A percentile compares a stretch with the other conserved stretches of the same genome.
phyloP scores from a whole-genome alignment of 768 basidiomycete species.

The Trametes punicea region DNA sequence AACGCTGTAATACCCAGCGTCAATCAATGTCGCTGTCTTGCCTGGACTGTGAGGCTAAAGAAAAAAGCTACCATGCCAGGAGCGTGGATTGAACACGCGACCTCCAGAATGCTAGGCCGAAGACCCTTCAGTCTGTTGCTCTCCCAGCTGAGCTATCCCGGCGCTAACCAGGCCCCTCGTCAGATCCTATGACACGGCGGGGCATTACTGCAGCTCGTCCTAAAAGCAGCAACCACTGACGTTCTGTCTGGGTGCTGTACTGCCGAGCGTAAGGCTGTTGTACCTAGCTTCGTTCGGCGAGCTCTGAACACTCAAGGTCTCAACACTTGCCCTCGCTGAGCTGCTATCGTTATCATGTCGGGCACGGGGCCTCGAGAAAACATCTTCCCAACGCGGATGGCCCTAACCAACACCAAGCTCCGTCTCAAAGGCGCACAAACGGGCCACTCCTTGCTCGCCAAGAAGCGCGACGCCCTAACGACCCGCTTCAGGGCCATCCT shows the following conservation, averaged over 20 bases:
- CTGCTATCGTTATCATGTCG: slow-evolving; percentile 56
- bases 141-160: slow-evolving; percentile 35
- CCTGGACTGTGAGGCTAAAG: not conserved
- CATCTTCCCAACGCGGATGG: slow-evolving; percentile 97
- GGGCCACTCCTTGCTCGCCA: slow-evolving; percentile 91
- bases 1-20: no score
- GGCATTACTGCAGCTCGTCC: no score
- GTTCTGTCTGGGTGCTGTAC: not conserved
- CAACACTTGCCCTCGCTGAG: not conserved
- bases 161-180: no score
- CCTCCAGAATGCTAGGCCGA: slow-evolving; percentile 12
- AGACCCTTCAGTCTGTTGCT: slow-evolving; percentile 33
- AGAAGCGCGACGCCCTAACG: slow-evolving; percentile 96
- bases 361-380: slow-evolving; percentile 88
- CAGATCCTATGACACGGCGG: no score
- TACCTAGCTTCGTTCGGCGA: no score
- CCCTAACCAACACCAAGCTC: slow-evolving; percentile 87
- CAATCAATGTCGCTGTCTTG: no score
- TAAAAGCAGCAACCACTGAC: not conserved
- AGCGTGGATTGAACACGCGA: slow-evolving; percentile 19
- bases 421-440: slow-evolving; percentile 91
- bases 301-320: no score
- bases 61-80: slow-evolving; percentile 8
- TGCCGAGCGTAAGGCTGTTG: not conserved
- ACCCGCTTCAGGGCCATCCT: slow-evolving; percentile 93